Percentiles rank a stretch among this genome's conserved stretches.
Conservation (phyloP, 768 basidiomycete genomes). For the Suillus occidentalis region DNA sequence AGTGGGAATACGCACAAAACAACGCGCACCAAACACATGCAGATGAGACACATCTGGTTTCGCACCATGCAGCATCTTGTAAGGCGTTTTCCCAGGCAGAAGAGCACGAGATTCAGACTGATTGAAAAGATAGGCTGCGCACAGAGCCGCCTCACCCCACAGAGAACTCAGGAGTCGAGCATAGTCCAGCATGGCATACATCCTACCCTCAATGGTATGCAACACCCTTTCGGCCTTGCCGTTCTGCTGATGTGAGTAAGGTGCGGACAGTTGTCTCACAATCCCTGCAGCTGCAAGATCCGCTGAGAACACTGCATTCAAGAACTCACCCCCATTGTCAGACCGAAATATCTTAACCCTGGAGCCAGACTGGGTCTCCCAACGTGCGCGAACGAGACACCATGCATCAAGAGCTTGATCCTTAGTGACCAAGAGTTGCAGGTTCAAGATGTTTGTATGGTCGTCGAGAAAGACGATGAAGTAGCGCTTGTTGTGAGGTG, state of each 20-base stretch:
- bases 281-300: conserved; percentile 13
- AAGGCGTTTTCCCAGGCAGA: not conserved
- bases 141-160: not conserved
- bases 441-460: conserved; percentile 16
- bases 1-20: not conserved
- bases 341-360: not conserved
- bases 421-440: not conserved
- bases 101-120: not conserved
- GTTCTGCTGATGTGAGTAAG: not conserved
- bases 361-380: not conserved
- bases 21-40: not conserved
- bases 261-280: conserved; percentile 19
- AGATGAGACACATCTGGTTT: not conserved
- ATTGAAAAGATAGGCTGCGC: not conserved
- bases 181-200: not conserved
- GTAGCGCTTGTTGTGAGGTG: conserved; percentile 15
- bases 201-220: not conserved
- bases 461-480: conserved; percentile 17
- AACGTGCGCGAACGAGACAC: not conserved
- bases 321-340: not conserved
- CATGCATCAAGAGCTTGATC: not conserved
- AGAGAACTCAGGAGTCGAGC: not conserved
- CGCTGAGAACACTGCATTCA: not conserved
- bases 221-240: not conserved
- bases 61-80: not conserved